These are phyloP conservation scores for Ogataea nakhonphanomensis DNA, from an alignment of 805 yeast species.

Conservation along the genomic window DNA sequence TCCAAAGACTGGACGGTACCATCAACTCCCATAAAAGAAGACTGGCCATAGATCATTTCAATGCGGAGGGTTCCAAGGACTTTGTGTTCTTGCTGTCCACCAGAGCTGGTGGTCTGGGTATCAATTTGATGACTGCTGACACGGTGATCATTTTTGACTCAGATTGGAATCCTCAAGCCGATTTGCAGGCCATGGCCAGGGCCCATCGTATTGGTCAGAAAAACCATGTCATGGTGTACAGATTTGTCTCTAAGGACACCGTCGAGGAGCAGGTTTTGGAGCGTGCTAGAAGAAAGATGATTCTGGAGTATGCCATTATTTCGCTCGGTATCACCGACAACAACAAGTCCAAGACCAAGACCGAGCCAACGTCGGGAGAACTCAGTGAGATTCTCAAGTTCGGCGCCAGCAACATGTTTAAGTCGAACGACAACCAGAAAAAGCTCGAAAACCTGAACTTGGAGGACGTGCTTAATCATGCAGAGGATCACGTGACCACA, in stretches of 20 bases:
- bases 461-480: conserved; percentile 94
- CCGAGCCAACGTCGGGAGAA: conserved; percentile 81
- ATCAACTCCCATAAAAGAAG: conserved; percentile 91
- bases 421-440: conserved; percentile 88
- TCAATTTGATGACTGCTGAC: conserved; percentile 98
- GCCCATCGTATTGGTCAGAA: conserved; percentile 99
- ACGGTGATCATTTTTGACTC: conserved; percentile 97
- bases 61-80: conserved; percentile 89
- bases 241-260: conserved; percentile 97
- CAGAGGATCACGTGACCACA: conserved; percentile 94
- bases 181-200: conserved; percentile 98
- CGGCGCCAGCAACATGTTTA: conserved; percentile 98
- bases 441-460: conserved; percentile 91
- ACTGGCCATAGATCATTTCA: conserved; percentile 93
- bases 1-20: conserved; percentile 95
- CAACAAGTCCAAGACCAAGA: conserved; percentile 46
- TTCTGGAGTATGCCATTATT: conserved; percentile 94
- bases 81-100: conserved; percentile 88
- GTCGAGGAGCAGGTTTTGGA: conserved; percentile 97
- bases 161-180: conserved; percentile 99
- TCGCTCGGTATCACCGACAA: conserved; percentile 92
- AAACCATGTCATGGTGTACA: conserved; percentile 93
- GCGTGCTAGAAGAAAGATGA: conserved; percentile 97
- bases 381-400: conserved; percentile 90
- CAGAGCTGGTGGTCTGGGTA: conserved; percentile 98